Conservation (phyloP, 2,329 filamentous ascomycete genomes). For the Xylariaceae sp. region DNA sequence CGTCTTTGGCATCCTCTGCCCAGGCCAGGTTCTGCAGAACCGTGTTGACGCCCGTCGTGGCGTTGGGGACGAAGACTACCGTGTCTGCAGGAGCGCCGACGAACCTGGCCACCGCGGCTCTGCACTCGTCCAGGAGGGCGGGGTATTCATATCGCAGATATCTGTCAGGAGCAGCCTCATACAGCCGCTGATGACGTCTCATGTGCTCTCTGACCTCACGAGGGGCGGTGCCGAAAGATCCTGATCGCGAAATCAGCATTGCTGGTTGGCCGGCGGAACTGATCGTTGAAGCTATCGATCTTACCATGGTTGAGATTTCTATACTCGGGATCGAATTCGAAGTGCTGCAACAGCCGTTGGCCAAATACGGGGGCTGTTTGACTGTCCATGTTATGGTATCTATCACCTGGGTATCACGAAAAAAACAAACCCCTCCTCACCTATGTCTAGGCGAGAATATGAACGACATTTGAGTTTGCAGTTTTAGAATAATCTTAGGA, state of each 20-base stretch:
- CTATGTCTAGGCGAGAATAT: too few relatives aligned
- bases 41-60: constrained; percentile 71
- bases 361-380: constrained; percentile 37
- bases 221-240: constrained; percentile 77
- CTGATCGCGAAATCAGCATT: constrained; percentile 32
- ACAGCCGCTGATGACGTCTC: constrained; percentile 58
- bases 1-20: constrained; percentile 64
- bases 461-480: too few relatives aligned
- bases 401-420: too few relatives aligned
- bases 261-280: background rate
- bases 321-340: constrained; percentile 63
- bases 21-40: constrained; percentile 72
- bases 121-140: constrained; percentile 56
- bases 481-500: too few relatives aligned
- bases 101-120: constrained; percentile 57
- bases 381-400: background rate
- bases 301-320: constrained; percentile 74
- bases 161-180: constrained; percentile 64
- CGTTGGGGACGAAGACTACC: constrained; percentile 75
- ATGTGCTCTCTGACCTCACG: constrained; percentile 52
- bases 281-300: constrained; percentile 11
- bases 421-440: too few relatives aligned
- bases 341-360: constrained; percentile 54
- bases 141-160: constrained; percentile 70
- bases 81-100: constrained; percentile 61